These are phyloP conservation scores for Salix caprea DNA, from an alignment of 345 rosid genomes.

Conservation along the genomic window DNA sequence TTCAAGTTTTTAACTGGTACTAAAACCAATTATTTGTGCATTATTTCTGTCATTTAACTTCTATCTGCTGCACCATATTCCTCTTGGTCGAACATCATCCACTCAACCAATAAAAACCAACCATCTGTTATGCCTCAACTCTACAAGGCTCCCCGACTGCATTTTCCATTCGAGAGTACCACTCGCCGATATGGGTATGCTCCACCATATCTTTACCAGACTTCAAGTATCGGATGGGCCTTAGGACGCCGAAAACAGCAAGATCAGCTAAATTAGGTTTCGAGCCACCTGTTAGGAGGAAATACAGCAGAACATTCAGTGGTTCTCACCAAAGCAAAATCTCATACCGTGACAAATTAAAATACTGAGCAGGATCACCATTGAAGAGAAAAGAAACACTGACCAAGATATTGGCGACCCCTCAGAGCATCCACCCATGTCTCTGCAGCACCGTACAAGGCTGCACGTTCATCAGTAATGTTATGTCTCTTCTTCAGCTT, in stretches of 20 bases:
- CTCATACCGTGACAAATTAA: neutral
- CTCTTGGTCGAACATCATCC: neutral
- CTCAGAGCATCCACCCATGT: conserved; percentile 84
- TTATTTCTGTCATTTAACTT: too few species aligned
- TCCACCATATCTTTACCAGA: conserved; percentile 92
- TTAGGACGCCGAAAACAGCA: conserved; percentile 81
- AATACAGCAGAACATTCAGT: neutral
- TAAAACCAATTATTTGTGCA: too few species aligned
- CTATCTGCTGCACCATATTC: neutral
- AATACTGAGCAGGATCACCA: neutral
- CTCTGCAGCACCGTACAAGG: conserved; percentile 85
- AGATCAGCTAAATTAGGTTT: conserved; percentile 92
- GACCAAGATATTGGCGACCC: conserved; percentile 68
- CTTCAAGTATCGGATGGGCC: conserved; percentile 73
- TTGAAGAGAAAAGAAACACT: conserved; percentile 3
- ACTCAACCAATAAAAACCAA: neutral
- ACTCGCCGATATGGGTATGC: conserved; percentile 75
- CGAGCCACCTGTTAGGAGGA: conserved; percentile 51
- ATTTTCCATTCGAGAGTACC: conserved; percentile 76
- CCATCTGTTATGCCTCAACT: conserved; percentile 28
- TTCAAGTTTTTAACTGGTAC: too few species aligned
- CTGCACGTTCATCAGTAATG: conserved; percentile 80
- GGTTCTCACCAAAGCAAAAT: neutral
- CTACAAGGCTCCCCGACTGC: conserved; percentile 63
- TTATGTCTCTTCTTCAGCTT: conserved; percentile 85